phyloP scores from a whole-genome alignment of 164 flowering plant genomes.

The Taxillus chinensis region DNA sequence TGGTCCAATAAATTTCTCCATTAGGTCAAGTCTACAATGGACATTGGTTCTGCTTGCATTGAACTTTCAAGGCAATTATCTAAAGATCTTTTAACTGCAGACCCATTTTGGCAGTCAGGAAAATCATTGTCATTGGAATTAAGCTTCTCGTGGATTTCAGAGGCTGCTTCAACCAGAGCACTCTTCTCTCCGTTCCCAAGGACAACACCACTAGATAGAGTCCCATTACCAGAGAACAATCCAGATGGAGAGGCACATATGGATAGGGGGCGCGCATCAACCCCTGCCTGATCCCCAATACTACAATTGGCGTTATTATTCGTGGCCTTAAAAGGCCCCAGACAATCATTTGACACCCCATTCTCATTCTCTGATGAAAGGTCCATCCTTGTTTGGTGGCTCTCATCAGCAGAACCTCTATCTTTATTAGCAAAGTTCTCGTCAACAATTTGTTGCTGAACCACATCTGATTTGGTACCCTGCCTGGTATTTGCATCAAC shows the following conservation, averaged over 20 bases:
- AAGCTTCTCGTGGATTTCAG: constrained; percentile 3
- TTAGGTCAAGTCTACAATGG: not conserved
- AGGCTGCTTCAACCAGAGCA: not conserved
- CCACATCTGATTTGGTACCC: not conserved
- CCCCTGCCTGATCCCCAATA: too few species aligned
- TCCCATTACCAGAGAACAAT: constrained; percentile 14
- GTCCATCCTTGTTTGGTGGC: not conserved
- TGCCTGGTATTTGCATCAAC: constrained; percentile 16
- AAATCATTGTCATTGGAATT: constrained; percentile 10
- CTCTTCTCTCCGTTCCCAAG: constrained; percentile 8
- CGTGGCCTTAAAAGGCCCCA: too few species aligned
- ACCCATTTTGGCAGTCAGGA: not conserved
- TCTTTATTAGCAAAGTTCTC: constrained; percentile 5
- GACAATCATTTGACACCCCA: not conserved
- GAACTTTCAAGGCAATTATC: constrained; percentile 4
- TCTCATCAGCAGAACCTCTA: constrained; percentile 9
- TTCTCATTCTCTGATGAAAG: constrained; percentile 11
- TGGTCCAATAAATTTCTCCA: constrained; percentile 5
- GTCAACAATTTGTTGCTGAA: constrained; percentile 9
- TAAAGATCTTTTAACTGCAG: constrained; percentile 3
- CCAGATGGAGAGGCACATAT: constrained; percentile 17
- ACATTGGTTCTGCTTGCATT: constrained; percentile 8
- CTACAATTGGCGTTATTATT: not conserved
- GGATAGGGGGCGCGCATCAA: constrained; percentile 9
- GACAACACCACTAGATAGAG: constrained; percentile 10